A percentile compares a stretch with the other conserved stretches of the same genome.
Conservation (phyloP, 148 eudicot species). For the Persicaria tinctoria region DNA sequence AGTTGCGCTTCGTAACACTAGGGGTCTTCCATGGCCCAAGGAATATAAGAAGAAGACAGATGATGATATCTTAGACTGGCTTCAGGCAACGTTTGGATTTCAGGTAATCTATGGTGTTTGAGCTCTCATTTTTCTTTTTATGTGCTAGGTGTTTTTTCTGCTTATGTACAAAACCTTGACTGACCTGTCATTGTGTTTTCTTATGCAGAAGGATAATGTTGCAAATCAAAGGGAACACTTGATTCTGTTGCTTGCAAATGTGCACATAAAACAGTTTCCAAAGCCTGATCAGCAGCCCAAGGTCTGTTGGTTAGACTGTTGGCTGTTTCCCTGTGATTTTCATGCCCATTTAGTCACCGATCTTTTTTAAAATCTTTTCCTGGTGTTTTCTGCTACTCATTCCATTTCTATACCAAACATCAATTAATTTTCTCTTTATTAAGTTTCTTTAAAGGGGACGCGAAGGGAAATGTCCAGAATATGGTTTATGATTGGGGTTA, state of each 20-base stretch:
- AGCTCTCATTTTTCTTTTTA: not conserved
- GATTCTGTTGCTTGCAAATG: conserved; percentile 93
- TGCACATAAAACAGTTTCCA: conserved; percentile 89
- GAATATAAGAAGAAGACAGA: conserved; percentile 92
- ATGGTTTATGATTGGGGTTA: not conserved
- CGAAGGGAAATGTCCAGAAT: not conserved
- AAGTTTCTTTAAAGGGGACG: not conserved
- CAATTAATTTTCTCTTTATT: not conserved
- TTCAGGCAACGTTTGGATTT: conserved; percentile 93
- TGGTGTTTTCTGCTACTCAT: too few species aligned
- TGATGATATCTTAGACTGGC: conserved; percentile 96
- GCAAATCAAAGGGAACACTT: conserved; percentile 97
- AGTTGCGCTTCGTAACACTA: conserved; percentile 78
- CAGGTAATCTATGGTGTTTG: conserved; percentile 41
- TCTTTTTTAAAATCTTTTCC: too few species aligned
- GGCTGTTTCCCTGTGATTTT: not conserved
- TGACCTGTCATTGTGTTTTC: conserved; percentile 8
- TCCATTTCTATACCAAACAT: not conserved
- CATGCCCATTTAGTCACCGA: not conserved
- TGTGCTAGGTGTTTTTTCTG: not conserved
- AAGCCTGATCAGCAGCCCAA: conserved; percentile 95
- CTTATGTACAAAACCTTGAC: not conserved
- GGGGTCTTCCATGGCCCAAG: conserved; percentile 99
- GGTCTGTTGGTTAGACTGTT: conserved; percentile 28
- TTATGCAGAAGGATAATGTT: conserved; percentile 86